Conservation (phyloP, 306 rosid species). For the Quercus suber region DNA sequence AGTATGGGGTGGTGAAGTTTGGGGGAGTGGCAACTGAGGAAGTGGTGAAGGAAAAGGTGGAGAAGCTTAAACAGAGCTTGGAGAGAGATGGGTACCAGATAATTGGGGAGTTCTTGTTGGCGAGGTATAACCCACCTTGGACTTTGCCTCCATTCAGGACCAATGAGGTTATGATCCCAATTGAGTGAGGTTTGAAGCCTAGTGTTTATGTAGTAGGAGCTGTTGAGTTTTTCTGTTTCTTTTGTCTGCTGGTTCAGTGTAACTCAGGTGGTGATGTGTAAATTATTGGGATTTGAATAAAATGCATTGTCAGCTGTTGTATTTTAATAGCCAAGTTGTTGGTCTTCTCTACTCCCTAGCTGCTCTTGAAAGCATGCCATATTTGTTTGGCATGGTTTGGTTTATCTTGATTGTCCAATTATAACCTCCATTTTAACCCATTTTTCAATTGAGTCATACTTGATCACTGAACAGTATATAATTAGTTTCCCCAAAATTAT, state of each 20-base stretch:
- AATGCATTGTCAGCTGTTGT: not conserved
- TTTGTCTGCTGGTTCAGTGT: not conserved
- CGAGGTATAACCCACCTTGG: constrained; percentile 87
- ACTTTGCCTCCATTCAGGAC: constrained; percentile 72
- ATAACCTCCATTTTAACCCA: not conserved
- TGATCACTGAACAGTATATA: not conserved
- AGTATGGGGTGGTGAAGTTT: constrained; percentile 74
- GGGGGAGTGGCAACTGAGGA: constrained; percentile 54
- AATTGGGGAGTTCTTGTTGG: constrained; percentile 64
- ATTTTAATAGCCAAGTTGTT: not conserved
- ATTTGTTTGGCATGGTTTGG: not conserved
- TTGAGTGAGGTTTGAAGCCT: constrained; percentile 40
- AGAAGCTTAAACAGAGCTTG: constrained; percentile 53
- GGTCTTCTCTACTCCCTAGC: not conserved
- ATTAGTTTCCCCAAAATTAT: not conserved
- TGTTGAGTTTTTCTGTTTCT: not conserved
- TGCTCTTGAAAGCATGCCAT: not conserved
- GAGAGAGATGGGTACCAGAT: constrained; percentile 79
- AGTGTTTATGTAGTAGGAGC: not conserved
- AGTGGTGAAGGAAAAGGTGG: constrained; percentile 63
- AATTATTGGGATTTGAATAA: not conserved
- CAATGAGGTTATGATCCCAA: constrained; percentile 79
- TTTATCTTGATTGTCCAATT: not conserved
- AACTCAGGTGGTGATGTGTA: not conserved
- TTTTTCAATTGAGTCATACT: not conserved